Evolutionary conservation across 768 basidiomycete species (phyloP).

Genomic region (Pseudohyphozyma bogoriensis): DNA sequence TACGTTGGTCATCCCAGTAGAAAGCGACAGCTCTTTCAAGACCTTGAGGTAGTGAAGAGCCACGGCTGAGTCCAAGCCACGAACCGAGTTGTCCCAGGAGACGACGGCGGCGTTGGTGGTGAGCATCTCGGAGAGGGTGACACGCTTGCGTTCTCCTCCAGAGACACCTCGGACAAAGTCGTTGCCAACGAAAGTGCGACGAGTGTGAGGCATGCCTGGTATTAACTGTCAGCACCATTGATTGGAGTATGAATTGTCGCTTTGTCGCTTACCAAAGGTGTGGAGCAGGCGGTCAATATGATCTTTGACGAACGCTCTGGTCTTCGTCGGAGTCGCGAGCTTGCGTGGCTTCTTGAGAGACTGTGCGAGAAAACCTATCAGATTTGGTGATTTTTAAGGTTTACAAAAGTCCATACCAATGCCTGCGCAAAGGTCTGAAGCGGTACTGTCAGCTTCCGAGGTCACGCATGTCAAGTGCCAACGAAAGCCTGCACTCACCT

Average conservation of each 20-base stretch:
- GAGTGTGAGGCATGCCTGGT: slow-evolving; percentile 60
- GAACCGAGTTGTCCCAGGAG: slow-evolving; percentile 20
- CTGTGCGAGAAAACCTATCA: slow-evolving; percentile 43
- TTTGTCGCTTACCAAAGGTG: too few relatives aligned
- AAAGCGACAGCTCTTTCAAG: slow-evolving; percentile 7
- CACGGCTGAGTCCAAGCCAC: slow-evolving; percentile 37
- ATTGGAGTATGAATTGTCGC: too few relatives aligned
- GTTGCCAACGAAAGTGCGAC: slow-evolving; percentile 63
- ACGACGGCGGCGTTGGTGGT: slow-evolving; percentile 15
- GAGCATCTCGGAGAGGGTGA: slow-evolving; percentile 31
- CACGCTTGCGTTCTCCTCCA: slow-evolving; percentile 40
- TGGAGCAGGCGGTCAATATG: slow-evolving; percentile 41
- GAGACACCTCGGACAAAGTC: slow-evolving; percentile 41
- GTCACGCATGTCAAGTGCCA: too few relatives aligned
- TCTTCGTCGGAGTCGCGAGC: slow-evolving; percentile 33
- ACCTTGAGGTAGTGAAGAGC: slow-evolving; percentile 22
- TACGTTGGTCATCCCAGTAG: slow-evolving; percentile 16
- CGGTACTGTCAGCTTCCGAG: too few relatives aligned
- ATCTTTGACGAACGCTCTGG: slow-evolving; percentile 39
- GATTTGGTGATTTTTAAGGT: too few relatives aligned
- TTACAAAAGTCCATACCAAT: too few relatives aligned
- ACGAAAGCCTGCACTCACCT: too few relatives aligned
- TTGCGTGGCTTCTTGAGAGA: slow-evolving; percentile 41
- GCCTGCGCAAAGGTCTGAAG: too few relatives aligned
- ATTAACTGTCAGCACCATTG: too few relatives aligned